Conservation (phyloP, 2,329 filamentous ascomycete species). For the Aspergillus sp. region DNA sequence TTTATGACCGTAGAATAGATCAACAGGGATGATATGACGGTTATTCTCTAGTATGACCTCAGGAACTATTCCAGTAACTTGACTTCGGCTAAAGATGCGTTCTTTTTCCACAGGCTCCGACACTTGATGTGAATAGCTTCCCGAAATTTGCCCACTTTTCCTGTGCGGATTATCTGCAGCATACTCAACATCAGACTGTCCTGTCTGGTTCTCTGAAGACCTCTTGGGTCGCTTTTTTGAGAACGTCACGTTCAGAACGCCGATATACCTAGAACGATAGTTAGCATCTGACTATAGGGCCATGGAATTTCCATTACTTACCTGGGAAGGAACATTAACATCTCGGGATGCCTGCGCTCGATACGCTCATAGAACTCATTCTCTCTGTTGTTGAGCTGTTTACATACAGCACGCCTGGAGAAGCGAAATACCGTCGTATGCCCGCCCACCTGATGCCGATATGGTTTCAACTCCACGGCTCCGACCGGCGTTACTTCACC, state of each 20-base stretch:
- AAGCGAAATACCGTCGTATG: slow-evolving; percentile 97
- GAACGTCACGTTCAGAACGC: slow-evolving; percentile 93
- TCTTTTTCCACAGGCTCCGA: slow-evolving; percentile 35
- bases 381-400: slow-evolving; percentile 95
- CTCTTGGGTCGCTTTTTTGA: slow-evolving; percentile 70
- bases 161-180: slow-evolving; percentile 8
- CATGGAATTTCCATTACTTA: slow-evolving; percentile 45
- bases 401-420: slow-evolving; percentile 91
- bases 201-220: slow-evolving; percentile 29
- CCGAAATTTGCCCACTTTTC: slow-evolving; percentile 14
- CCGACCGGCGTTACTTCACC: slow-evolving; percentile 61
- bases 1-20: slow-evolving; percentile 68
- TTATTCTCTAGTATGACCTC: slow-evolving; percentile 95
- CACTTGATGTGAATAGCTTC: slow-evolving; percentile 11
- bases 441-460: slow-evolving; percentile 94
- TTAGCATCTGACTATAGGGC: background rate
- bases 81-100: slow-evolving; percentile 70
- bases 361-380: slow-evolving; percentile 99
- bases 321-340: slow-evolving; percentile 87
- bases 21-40: slow-evolving; percentile 84
- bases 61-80: slow-evolving; percentile 72
- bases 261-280: slow-evolving; percentile 72
- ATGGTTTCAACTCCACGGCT: slow-evolving; percentile 93
- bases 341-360: slow-evolving; percentile 83
- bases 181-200: slow-evolving; percentile 17